Evolutionary conservation across 2,329 filamentous ascomycete species (phyloP).

Genomic region (Phyllosticta citrichinensis): DNA sequence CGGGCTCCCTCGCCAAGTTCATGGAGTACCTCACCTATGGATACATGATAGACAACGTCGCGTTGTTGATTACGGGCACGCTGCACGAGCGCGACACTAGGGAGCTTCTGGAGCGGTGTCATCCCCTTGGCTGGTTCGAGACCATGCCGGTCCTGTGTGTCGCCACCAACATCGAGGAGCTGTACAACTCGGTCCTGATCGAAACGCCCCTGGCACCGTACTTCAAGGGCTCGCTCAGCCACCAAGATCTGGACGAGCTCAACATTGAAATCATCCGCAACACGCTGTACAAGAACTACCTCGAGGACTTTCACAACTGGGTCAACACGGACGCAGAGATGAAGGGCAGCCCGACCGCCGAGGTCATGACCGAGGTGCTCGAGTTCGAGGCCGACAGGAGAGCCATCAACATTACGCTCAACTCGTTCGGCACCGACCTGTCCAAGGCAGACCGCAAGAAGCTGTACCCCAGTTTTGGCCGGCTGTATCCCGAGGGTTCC

Average conservation of each 20-base stretch:
- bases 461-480: conserved; percentile 86
- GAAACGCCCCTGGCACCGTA: conserved; percentile 93
- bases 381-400: conserved; percentile 95
- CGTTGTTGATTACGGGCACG: conserved; percentile 93
- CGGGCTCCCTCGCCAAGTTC: conserved; percentile 83
- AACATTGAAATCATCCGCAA: conserved; percentile 99
- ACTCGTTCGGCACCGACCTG: conserved; percentile 95
- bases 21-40: conserved; percentile 98
- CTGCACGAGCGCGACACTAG: conserved; percentile 94
- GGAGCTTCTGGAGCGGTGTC: conserved; percentile 89
- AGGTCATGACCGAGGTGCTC: conserved; percentile 91
- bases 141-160: conserved; percentile 97
- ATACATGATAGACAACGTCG: conserved; percentile 99
- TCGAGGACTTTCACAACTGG: conserved; percentile 94
- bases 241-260: conserved; percentile 94
- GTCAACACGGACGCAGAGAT: conserved; percentile 85
- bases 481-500: conserved; percentile 86
- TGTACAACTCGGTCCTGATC: conserved; percentile 96
- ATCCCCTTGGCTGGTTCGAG: conserved; percentile 97
- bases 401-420: conserved; percentile 98
- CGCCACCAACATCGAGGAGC: conserved; percentile 94
- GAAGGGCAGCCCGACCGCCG: conserved; percentile 75
- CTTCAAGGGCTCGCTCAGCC: conserved; percentile 93
- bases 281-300: conserved; percentile 98
- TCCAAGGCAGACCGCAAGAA: conserved; percentile 91